Conservation (phyloP, 345 rosid genomes). For the Dipteronia sinensis region DNA sequence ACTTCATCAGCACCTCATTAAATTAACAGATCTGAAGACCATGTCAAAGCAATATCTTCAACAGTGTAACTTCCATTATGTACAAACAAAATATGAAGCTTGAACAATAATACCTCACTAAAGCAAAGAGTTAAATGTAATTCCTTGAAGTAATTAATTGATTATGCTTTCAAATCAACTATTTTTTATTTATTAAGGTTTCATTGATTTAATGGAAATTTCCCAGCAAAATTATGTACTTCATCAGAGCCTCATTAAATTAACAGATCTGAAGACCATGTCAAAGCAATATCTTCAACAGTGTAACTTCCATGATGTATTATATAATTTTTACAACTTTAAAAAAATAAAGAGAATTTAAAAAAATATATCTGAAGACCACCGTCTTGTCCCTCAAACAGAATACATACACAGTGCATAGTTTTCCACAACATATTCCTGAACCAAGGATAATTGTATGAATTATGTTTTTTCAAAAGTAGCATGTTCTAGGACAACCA, state of each 20-base stretch:
- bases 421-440: background rate
- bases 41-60: background rate
- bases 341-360: background rate
- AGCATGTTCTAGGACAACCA: background rate
- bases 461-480: background rate
- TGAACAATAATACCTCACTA: background rate
- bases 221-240: background rate
- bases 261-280: background rate
- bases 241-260: slow-evolving; percentile 6
- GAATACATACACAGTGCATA: background rate
- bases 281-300: background rate
- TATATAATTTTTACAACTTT: background rate
- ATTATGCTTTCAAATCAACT: background rate
- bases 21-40: background rate
- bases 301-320: background rate
- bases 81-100: background rate
- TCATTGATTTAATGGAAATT: background rate
- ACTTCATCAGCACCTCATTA: slow-evolving; percentile 5
- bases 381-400: background rate
- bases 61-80: background rate
- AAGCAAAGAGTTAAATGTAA: background rate
- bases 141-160: background rate
- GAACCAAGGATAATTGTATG: background rate
- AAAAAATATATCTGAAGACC: background rate
- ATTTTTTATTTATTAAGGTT: background rate